Percentiles rank a stretch among this genome's conserved stretches.
phyloP scores from a whole-genome alignment of 768 basidiomycete genomes.

The Serendipita vermifera region DNA sequence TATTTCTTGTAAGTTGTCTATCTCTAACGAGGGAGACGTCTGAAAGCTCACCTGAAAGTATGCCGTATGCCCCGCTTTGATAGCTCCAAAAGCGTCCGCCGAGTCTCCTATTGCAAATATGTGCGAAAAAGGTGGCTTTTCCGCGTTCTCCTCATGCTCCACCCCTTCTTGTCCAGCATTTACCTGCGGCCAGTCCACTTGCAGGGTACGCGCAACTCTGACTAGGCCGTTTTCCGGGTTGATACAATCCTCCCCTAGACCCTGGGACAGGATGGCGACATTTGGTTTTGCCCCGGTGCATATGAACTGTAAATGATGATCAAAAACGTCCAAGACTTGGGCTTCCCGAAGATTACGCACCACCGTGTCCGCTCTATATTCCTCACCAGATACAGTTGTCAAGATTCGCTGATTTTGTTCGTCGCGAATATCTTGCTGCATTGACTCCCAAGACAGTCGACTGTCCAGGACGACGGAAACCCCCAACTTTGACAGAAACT shows the following conservation, averaged over 20 bases:
- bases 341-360: neutral
- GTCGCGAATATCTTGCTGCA: neutral
- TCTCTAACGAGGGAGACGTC: no score
- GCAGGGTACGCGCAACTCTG: neutral
- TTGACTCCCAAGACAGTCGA: no score
- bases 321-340: neutral
- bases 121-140: conserved; percentile 12
- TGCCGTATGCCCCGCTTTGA: conserved; percentile 32
- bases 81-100: conserved; percentile 45
- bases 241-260: neutral
- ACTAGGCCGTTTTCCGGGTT: neutral
- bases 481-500: no score
- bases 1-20: no score
- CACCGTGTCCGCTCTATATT: neutral
- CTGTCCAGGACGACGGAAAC: conserved; percentile 43
- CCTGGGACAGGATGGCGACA: neutral
- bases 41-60: conserved; percentile 24
- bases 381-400: neutral
- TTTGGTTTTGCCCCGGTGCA: neutral
- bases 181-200: neutral
- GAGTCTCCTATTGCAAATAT: conserved; percentile 52
- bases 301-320: neutral
- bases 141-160: no score
- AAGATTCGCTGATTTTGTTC: neutral
- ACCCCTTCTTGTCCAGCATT: no score